These are phyloP conservation scores for Helminthosporium solani DNA, from an alignment of 2,329 filamentous ascomycete genomes.

Conservation along the genomic window DNA sequence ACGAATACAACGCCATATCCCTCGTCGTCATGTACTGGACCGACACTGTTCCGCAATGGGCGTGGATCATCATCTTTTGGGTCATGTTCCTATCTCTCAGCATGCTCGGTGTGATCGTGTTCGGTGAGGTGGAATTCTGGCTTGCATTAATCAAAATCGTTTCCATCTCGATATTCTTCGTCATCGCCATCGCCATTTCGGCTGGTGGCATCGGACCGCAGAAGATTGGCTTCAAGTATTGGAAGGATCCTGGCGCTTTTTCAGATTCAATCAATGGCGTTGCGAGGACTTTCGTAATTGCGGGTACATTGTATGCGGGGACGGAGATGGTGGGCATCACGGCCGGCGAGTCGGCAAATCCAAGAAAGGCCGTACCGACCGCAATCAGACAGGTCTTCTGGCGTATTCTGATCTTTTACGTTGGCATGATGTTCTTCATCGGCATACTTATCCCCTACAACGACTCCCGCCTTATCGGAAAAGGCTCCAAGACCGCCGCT, in stretches of 20 bases:
- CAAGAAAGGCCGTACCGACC: conserved; percentile 7
- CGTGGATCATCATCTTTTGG: too few relatives aligned
- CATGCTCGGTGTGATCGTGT: too few relatives aligned
- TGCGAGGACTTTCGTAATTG: conserved; percentile 17
- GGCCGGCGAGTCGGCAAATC: conserved; percentile 14
- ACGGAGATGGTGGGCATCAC: conserved; percentile 19
- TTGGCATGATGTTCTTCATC: conserved; percentile 11
- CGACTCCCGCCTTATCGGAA: conserved; percentile 1
- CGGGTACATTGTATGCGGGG: conserved; percentile 16
- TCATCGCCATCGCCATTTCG: conserved; percentile 16
- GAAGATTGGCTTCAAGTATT: conserved; percentile 19
- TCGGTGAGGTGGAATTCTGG: conserved; percentile 1
- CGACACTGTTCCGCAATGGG: too few relatives aligned
- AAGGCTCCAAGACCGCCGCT: background rate
- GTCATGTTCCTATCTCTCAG: too few relatives aligned
- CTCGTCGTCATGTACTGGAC: too few relatives aligned
- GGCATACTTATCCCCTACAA: conserved; percentile 1
- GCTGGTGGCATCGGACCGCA: conserved; percentile 16
- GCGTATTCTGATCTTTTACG: conserved; percentile 15
- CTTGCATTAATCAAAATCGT: conserved; percentile 12
- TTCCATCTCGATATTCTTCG: conserved; percentile 16
- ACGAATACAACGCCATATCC: too few relatives aligned
- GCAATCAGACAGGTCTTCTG: conserved; percentile 14
- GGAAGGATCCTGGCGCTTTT: conserved; percentile 19
- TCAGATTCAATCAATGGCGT: conserved; percentile 17